Evolutionary conservation across 2,329 filamentous ascomycete species (phyloP).

Genomic region (Ophiocordyceps camponoti-floridani): DNA sequence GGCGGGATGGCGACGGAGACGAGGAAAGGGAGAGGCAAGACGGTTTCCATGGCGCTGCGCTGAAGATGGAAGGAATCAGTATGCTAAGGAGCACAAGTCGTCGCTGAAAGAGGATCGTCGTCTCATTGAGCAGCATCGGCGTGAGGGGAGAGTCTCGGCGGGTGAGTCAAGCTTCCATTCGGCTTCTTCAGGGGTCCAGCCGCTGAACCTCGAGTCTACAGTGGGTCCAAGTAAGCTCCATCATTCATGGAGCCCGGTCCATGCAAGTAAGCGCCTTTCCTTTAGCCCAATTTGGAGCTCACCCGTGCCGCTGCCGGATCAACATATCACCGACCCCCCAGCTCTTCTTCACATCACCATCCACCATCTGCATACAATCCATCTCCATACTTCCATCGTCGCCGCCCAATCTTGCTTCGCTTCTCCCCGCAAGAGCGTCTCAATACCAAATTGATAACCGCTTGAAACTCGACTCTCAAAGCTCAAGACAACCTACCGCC

Average conservation of each 20-base stretch:
- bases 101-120: background rate
- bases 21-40: conserved; percentile 44
- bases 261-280: background rate
- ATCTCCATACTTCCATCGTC: background rate
- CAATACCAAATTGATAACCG: background rate
- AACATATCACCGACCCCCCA: background rate
- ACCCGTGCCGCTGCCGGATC: background rate
- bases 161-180: background rate
- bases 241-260: no score
- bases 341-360: background rate
- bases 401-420: background rate
- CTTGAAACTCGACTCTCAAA: no score
- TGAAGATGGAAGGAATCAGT: background rate
- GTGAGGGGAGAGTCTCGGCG: background rate
- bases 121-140: background rate
- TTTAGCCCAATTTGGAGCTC: no score
- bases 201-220: background rate
- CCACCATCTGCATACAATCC: background rate
- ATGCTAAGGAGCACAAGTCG: background rate
- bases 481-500: background rate
- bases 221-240: background rate
- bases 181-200: background rate
- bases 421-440: background rate
- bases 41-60: conserved; percentile 38
- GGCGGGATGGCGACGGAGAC: conserved; percentile 35